These are phyloP conservation scores for Spirogloea muscicola DNA, from an alignment of 139 green algal genomes.

Conservation along the genomic window DNA sequence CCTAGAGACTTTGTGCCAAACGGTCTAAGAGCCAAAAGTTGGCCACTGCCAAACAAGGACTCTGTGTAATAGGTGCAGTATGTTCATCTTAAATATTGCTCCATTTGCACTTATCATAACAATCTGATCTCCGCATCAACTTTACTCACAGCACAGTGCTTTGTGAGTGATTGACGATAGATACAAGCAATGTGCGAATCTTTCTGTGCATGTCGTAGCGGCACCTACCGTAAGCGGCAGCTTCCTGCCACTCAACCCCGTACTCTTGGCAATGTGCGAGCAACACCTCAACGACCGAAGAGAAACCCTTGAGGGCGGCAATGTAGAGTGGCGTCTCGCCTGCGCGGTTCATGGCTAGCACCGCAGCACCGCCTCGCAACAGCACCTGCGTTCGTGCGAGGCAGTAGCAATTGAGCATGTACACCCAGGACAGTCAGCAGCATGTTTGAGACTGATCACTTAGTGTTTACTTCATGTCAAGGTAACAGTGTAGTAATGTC, in stretches of 20 bases:
- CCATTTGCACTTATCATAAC: no score
- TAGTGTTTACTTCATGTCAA: background rate
- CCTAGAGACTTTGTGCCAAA: background rate
- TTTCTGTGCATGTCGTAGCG: background rate
- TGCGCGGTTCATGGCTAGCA: constrained; percentile 52
- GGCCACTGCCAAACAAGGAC: no score
- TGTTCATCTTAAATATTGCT: no score
- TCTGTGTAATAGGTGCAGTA: no score
- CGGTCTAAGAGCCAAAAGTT: background rate
- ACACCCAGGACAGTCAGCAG: background rate
- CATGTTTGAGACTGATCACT: background rate
- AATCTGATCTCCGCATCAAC: no score
- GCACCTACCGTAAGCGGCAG: constrained; percentile 28
- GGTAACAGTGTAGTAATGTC: background rate
- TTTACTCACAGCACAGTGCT: background rate
- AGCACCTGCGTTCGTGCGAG: constrained; percentile 41
- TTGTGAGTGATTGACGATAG: background rate
- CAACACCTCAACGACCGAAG: constrained; percentile 60
- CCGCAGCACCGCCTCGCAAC: constrained; percentile 57
- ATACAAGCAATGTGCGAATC: background rate
- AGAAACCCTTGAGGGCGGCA: constrained; percentile 68
- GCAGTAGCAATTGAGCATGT: background rate
- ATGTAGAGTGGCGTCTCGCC: constrained; percentile 85
- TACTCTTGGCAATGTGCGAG: constrained; percentile 51
- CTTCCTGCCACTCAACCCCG: constrained; percentile 62